These are phyloP conservation scores for Nemania sp. DNA, from an alignment of 2,329 filamentous ascomycete species.

Conservation along the genomic window DNA sequence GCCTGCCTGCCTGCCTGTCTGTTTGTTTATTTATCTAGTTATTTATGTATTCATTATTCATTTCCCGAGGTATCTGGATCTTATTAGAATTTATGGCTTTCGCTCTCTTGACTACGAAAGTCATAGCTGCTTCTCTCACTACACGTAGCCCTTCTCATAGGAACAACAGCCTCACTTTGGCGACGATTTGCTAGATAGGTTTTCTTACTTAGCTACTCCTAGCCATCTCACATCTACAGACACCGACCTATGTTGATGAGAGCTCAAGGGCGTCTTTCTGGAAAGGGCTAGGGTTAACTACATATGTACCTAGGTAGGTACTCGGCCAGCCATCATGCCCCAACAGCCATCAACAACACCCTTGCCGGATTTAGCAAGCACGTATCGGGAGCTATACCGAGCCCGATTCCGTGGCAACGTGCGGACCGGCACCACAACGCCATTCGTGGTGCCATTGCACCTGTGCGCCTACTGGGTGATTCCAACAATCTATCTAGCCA, in stretches of 20 bases:
- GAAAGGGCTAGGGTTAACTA: background rate
- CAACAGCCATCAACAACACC: constrained; percentile 16
- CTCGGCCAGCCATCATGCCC: constrained; percentile 22
- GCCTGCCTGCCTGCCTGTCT: too few relatives aligned
- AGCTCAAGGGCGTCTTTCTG: background rate
- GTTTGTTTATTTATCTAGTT: background rate
- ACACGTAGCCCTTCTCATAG: background rate
- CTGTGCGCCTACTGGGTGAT: constrained; percentile 62
- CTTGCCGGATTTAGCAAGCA: constrained; percentile 44
- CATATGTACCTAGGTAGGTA: background rate
- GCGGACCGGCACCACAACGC: constrained; percentile 56
- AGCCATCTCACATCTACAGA: background rate
- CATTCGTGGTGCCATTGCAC: constrained; percentile 65
- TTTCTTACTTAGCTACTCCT: too few relatives aligned
- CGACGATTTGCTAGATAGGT: too few relatives aligned
- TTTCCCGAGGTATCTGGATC: background rate
- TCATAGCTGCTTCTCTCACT: background rate
- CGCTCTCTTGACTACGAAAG: constrained; percentile 10
- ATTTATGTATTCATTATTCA: too few relatives aligned
- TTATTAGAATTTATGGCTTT: constrained; percentile 7
- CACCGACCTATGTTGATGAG: too few relatives aligned
- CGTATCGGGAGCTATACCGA: constrained; percentile 48
- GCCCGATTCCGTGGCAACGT: constrained; percentile 48
- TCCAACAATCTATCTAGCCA: constrained; percentile 65
- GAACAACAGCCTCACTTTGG: background rate